These are phyloP conservation scores for Terana coerulea DNA, from an alignment of 768 basidiomycete genomes.

Conservation along the genomic window DNA sequence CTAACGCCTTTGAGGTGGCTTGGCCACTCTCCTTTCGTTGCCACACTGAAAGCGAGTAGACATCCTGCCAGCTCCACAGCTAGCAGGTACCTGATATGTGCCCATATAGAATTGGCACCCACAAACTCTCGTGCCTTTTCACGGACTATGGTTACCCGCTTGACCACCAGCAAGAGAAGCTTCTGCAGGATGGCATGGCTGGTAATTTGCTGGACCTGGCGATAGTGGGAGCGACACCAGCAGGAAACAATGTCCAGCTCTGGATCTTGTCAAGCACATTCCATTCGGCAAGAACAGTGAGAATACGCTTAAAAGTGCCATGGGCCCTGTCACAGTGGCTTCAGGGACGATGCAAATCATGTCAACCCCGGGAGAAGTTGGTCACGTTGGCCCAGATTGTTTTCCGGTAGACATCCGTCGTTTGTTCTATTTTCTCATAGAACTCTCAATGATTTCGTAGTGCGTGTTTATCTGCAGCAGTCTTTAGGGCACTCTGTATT, in stretches of 20 bases:
- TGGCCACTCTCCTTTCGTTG: slow-evolving; percentile 18
- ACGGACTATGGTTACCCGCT: slow-evolving; percentile 17
- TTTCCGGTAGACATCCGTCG: neutral
- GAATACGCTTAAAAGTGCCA: slow-evolving; percentile 26
- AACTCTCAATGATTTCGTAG: too few relatives aligned
- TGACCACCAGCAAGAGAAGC: slow-evolving; percentile 21
- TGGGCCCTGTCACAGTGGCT: slow-evolving; percentile 23
- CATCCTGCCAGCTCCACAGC: slow-evolving; percentile 32
- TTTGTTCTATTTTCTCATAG: neutral
- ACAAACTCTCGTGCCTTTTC: slow-evolving; percentile 9
- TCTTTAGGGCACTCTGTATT: neutral
- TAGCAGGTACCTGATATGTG: neutral
- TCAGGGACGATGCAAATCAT: slow-evolving; percentile 15
- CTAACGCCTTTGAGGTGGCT: slow-evolving; percentile 22
- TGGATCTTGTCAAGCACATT: slow-evolving; percentile 18
- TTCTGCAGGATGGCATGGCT: slow-evolving; percentile 21
- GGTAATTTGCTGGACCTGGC: slow-evolving; percentile 27
- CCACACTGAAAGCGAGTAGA: slow-evolving; percentile 27
- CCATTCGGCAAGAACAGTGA: slow-evolving; percentile 27
- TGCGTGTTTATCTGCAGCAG: too few relatives aligned
- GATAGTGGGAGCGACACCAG: slow-evolving; percentile 17
- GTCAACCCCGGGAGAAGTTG: neutral
- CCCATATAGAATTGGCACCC: neutral
- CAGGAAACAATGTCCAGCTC: slow-evolving; percentile 21
- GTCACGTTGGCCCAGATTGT: neutral